These are phyloP conservation scores for Neospora caninum DNA, from an alignment of 169 alveolate genomes.

Conservation along the genomic window DNA sequence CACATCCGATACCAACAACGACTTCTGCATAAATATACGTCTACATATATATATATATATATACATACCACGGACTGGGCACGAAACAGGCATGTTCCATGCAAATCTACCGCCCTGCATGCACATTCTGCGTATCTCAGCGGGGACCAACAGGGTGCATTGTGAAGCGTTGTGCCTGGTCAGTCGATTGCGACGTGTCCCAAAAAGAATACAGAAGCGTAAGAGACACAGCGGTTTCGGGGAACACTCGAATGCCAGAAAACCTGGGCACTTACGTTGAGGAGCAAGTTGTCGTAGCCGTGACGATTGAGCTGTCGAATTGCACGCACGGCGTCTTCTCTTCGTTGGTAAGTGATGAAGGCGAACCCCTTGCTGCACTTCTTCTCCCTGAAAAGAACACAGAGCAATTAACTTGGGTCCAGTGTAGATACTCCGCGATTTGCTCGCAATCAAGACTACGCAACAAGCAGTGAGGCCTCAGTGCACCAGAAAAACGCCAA, in stretches of 20 bases:
- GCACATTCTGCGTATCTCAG: too few relatives aligned
- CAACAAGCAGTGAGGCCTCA: too few relatives aligned
- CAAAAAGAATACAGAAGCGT: too few relatives aligned
- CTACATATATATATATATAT: background rate
- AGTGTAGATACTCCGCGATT: background rate
- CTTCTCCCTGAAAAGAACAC: slow-evolving; percentile 80
- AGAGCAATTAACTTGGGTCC: background rate
- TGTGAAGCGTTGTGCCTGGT: too few relatives aligned
- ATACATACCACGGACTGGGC: too few relatives aligned
- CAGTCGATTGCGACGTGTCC: too few relatives aligned
- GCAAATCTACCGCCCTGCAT: too few relatives aligned
- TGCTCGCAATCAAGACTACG: too few relatives aligned
- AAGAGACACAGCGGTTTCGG: background rate
- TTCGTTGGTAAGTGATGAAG: slow-evolving; percentile 85
- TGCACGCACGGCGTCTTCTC: slow-evolving; percentile 89
- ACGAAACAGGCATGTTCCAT: too few relatives aligned
- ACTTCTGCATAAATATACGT: background rate
- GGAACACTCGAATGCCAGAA: background rate
- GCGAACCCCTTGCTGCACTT: slow-evolving; percentile 91
- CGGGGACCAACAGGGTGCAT: background rate
- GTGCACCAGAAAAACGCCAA: too few relatives aligned
- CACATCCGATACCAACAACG: too few relatives aligned
- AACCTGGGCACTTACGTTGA: slow-evolving; percentile 77
- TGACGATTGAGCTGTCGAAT: slow-evolving; percentile 86
- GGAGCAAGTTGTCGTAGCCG: slow-evolving; percentile 88